These are phyloP conservation scores for Fonsecaea monophora DNA, from an alignment of 2,329 filamentous ascomycete genomes.

Conservation along the genomic window DNA sequence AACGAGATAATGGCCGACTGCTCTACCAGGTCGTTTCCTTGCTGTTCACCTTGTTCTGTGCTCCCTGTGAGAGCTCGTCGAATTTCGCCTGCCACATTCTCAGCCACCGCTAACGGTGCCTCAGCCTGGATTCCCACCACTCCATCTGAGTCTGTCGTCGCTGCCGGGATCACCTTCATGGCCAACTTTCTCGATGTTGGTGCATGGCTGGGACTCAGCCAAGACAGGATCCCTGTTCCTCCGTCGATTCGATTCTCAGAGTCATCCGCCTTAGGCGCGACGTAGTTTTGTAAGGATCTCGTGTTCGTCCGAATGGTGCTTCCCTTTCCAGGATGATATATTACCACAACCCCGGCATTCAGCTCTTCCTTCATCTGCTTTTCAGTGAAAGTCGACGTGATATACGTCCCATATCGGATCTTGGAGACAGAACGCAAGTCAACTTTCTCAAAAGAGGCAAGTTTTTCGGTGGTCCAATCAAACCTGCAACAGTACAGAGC, in stretches of 20 bases:
- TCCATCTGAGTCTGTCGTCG: conserved; percentile 24
- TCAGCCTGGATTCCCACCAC: neutral
- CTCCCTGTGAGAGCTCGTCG: conserved; percentile 65
- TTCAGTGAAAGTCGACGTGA: conserved; percentile 83
- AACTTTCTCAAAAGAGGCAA: conserved; percentile 87
- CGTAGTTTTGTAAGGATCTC: conserved; percentile 68
- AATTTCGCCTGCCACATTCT: conserved; percentile 76
- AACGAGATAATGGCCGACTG: conserved; percentile 79
- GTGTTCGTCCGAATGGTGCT: conserved; percentile 85
- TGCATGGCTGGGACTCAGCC: conserved; percentile 43
- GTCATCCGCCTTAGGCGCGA: conserved; percentile 54
- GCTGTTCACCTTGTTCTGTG: conserved; percentile 35
- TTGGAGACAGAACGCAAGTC: conserved; percentile 74
- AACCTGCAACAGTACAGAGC: conserved; percentile 90
- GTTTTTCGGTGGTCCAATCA: conserved; percentile 94
- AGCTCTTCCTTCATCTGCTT: conserved; percentile 76
- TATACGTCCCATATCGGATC: conserved; percentile 83
- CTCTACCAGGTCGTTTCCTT: conserved; percentile 52
- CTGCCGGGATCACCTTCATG: conserved; percentile 50
- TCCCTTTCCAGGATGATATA: conserved; percentile 73
- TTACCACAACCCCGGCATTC: conserved; percentile 84
- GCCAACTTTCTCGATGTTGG: conserved; percentile 48
- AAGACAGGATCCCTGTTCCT: conserved; percentile 53
- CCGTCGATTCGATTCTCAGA: conserved; percentile 34
- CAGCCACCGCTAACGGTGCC: conserved; percentile 57